Percentiles rank a stretch among this genome's conserved stretches.
Evolutionary conservation across 306 rosid species (phyloP).

Genomic region (Cyclanthera cordifolia): DNA sequence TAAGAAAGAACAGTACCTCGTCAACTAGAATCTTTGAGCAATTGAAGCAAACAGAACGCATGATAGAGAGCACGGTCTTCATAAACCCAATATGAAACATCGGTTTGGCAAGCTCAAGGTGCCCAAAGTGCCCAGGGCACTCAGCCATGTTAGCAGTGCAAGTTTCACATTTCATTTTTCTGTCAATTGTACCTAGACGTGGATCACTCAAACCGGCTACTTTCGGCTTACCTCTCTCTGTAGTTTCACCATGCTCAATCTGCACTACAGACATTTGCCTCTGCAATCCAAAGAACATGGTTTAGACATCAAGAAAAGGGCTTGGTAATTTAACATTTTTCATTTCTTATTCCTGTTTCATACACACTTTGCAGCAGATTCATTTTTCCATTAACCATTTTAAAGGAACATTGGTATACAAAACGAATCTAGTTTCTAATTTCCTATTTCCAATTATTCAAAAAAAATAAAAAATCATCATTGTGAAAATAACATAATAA

Average conservation of each 20-base stretch:
- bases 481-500: neutral
- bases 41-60: slow-evolving; percentile 93
- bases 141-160: slow-evolving; percentile 95
- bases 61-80: slow-evolving; percentile 65
- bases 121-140: slow-evolving; percentile 96
- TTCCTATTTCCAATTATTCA: neutral
- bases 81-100: slow-evolving; percentile 93
- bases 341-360: neutral
- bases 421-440: neutral
- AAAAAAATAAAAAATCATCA: neutral
- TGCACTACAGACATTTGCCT: slow-evolving; percentile 97
- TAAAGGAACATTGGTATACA: neutral
- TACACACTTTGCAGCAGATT: no score
- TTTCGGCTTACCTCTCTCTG: slow-evolving; percentile 84
- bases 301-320: neutral
- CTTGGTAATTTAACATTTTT: neutral
- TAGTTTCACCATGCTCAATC: slow-evolving; percentile 88
- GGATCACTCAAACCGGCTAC: slow-evolving; percentile 81
- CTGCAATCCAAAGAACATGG: slow-evolving; percentile 38
- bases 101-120: slow-evolving; percentile 92
- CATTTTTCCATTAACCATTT: neutral
- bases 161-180: slow-evolving; percentile 89
- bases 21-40: slow-evolving; percentile 83
- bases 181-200: slow-evolving; percentile 83
- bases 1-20: slow-evolving; percentile 43